Percentiles rank a stretch among this genome's conserved stretches.
phyloP scores from a whole-genome alignment of 352 stramenopile species.

The Phytopythium boreale region DNA sequence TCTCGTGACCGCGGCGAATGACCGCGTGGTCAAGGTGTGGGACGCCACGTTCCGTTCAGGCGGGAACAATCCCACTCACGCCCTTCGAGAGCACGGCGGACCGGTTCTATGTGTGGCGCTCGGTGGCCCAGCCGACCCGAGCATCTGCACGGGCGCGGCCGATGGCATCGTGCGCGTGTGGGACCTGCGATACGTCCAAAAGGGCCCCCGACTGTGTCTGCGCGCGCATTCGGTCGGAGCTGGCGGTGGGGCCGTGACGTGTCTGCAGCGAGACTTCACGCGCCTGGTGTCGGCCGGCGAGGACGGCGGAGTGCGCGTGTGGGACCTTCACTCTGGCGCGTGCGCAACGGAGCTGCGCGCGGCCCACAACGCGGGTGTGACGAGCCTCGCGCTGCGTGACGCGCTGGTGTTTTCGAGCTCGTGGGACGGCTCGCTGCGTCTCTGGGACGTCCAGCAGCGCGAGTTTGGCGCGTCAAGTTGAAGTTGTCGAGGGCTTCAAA shows the following conservation, averaged over 20 bases:
- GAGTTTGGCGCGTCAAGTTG: neutral
- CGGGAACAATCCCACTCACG: constrained; percentile 42
- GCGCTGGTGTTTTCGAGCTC: constrained; percentile 65
- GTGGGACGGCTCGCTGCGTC: constrained; percentile 68
- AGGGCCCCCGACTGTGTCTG: constrained; percentile 59
- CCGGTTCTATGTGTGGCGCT: constrained; percentile 70
- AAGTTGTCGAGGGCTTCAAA: neutral
- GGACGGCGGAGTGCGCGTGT: constrained; percentile 67
- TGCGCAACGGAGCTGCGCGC: constrained; percentile 51
- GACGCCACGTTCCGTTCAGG: constrained; percentile 61
- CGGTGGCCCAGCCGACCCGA: constrained; percentile 70
- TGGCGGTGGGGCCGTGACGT: constrained; percentile 39
- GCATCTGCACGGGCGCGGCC: constrained; percentile 67
- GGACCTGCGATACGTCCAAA: constrained; percentile 75
- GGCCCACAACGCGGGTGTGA: constrained; percentile 62
- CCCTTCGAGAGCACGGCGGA: constrained; percentile 54
- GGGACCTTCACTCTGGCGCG: constrained; percentile 77
- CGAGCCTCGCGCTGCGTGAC: constrained; percentile 56
- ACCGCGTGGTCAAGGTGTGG: constrained; percentile 79
- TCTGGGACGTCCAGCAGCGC: constrained; percentile 47
- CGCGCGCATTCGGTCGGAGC: constrained; percentile 24
- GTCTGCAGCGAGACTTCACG: constrained; percentile 77
- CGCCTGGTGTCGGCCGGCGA: constrained; percentile 76
- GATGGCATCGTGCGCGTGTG: constrained; percentile 80
- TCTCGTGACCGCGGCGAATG: constrained; percentile 70